Conservation (phyloP, 495 filamentous ascomycete genomes). For the Penicillium diatomitis region DNA sequence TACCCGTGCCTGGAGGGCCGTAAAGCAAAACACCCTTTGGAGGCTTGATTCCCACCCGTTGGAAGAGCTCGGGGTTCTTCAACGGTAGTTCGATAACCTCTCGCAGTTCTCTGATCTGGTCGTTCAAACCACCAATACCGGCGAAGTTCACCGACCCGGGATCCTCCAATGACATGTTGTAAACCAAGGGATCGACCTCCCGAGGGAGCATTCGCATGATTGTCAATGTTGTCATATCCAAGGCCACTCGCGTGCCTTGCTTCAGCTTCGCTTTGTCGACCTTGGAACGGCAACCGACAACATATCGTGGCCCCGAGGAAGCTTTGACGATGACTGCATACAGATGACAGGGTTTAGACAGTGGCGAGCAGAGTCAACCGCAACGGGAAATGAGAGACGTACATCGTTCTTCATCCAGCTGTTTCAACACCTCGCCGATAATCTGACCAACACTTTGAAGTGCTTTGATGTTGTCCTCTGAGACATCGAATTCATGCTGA, state of each 20-base stretch:
- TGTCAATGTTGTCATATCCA: slow-evolving; percentile 99
- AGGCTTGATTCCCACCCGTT: slow-evolving; percentile 96
- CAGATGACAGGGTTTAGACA: slow-evolving; percentile 4
- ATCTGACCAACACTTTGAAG: slow-evolving; percentile 99
- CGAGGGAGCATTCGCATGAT: slow-evolving; percentile 99
- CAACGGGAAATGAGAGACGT: slow-evolving; percentile 4
- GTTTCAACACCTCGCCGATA: slow-evolving; percentile 97
- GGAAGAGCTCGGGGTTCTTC: slow-evolving; percentile 97
- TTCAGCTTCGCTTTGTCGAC: slow-evolving; percentile 95
- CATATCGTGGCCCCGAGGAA: slow-evolving; percentile 94
- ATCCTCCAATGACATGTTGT: slow-evolving; percentile 99
- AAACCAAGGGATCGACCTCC: slow-evolving; percentile 96
- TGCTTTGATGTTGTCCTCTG: slow-evolving; percentile 99
- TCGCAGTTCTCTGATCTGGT: slow-evolving; percentile 94
- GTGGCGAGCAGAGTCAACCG: neutral
- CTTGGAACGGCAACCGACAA: slow-evolving; percentile 96
- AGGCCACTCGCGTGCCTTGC: slow-evolving; percentile 94
- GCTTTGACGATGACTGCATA: slow-evolving; percentile 69
- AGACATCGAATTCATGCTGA: slow-evolving; percentile 89
- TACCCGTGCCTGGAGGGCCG: slow-evolving; percentile 95
- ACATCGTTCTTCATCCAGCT: slow-evolving; percentile 99
- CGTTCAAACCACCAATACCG: slow-evolving; percentile 98
- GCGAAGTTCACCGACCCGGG: slow-evolving; percentile 96
- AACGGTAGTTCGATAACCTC: slow-evolving; percentile 97
- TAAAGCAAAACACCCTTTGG: slow-evolving; percentile 97